Base-by-base conservation (phyloP, 805 yeast genomes). In the Maudiozyma pseudohumilis region DNA sequence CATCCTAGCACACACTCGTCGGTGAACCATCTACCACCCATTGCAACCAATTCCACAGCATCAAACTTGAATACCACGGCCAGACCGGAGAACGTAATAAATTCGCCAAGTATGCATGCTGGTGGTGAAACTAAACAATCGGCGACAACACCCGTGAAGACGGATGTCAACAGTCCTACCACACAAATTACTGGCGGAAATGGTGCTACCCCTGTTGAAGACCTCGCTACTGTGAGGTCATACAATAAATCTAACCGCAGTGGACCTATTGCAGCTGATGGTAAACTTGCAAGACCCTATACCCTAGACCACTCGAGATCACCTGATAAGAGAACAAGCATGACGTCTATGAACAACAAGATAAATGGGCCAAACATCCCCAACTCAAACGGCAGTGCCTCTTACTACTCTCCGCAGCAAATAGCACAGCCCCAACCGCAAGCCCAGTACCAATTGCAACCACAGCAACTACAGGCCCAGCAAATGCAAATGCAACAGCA, bases 321-420 rank as follows among this genome's bases (percentile, higher is more conserved):
- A 1, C 60, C 61, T 4, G 51, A 49, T 8, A 56, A 55, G 28
- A 44, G 57, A 21, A 29, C 43, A 21, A 50, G 55, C 29, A 32
- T 48, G 11, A 34, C 47, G 3, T 48, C 55, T 6, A 28, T 51
- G 13, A 39, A 45, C 5, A 48, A 45, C 31, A 36, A 36, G 18
- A 19, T 10, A 9, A 17, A 18, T 15, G 12, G 13, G 6, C 10
- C 33, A 3, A 12, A 21, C 13, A 7, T 29, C 34, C 16, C 20
- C 18, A 18, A 28, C 16, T 17, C 20, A 17, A 18, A 28, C 16
- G 20, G 8, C 16, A 28, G 31, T 16, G 19, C 31, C 11, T 28
- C 31, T 10, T 16, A 25, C 28, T 32, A 17, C 12, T 24, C 26
- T 3, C n/a, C n/a, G n/a, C 26, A 24, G n/a, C 26, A 24, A 11